These are phyloP conservation scores for Trichophyton schoenleinii DNA, from an alignment of 2,329 filamentous ascomycete genomes.

Conservation along the genomic window DNA sequence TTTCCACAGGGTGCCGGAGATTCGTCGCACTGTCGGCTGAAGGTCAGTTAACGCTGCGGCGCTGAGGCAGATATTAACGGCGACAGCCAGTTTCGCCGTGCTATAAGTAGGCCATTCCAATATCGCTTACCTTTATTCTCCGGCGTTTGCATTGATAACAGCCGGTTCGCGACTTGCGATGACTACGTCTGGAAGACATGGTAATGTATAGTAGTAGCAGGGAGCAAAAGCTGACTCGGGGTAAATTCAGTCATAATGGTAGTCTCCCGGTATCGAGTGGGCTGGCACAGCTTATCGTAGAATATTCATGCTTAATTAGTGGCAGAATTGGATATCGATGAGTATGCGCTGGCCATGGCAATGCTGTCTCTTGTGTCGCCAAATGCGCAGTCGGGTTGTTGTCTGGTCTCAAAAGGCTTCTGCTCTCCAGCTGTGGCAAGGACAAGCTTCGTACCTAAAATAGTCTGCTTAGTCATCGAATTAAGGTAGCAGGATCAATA, in stretches of 20 bases:
- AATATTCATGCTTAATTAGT: neutral
- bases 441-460: neutral
- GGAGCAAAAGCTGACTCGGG: neutral
- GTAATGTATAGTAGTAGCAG: neutral
- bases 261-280: neutral
- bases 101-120: neutral
- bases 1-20: slow-evolving; percentile 17
- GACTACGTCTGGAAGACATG: slow-evolving; percentile 19
- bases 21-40: slow-evolving; percentile 16
- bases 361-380: neutral
- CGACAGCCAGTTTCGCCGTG: neutral
- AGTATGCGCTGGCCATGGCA: neutral
- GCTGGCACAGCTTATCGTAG: neutral
- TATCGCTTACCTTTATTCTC: slow-evolving; percentile 23
- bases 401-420: neutral
- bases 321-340: neutral
- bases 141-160: slow-evolving; percentile 25
- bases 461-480: neutral
- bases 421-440: neutral
- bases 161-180: slow-evolving; percentile 25
- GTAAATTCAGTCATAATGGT: neutral
- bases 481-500: neutral
- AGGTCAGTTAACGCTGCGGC: neutral
- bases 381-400: neutral
- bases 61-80: neutral